Evolutionary conservation across 768 basidiomycete genomes (phyloP).

Genomic region (Mycena venus): DNA sequence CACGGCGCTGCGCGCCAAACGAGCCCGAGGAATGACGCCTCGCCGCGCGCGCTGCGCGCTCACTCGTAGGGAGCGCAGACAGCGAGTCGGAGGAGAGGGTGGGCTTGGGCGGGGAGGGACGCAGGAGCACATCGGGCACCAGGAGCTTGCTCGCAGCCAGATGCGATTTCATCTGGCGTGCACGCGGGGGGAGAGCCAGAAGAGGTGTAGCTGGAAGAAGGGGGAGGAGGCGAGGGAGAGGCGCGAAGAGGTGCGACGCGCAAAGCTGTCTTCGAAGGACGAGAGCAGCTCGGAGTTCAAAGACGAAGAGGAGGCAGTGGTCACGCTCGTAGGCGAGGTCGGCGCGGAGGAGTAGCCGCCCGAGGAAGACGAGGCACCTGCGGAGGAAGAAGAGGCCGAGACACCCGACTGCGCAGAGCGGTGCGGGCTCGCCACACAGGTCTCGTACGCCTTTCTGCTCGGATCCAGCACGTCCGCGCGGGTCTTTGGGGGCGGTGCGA

Average conservation of each 20-base stretch:
- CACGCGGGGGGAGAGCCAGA: constrained; percentile 11
- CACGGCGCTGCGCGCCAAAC: constrained; percentile 37
- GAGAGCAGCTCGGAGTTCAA: constrained; percentile 60
- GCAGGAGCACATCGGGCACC: constrained; percentile 56
- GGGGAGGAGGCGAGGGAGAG: constrained; percentile 63
- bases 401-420: constrained; percentile 57
- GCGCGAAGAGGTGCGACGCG: constrained; percentile 56
- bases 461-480: constrained; percentile 46
- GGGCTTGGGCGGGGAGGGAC: constrained; percentile 8
- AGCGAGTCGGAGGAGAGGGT: constrained; percentile 34
- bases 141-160: constrained; percentile 20
- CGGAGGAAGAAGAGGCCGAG: constrained; percentile 49
- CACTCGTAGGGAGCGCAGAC: not conserved
- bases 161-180: not conserved
- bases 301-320: constrained; percentile 39
- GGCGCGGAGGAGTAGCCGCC: constrained; percentile 45
- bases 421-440: constrained; percentile 67
- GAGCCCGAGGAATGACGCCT: constrained; percentile 52
- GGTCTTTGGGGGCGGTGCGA: constrained; percentile 56
- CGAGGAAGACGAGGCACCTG: no score
- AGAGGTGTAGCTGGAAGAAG: not conserved
- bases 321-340: constrained; percentile 51
- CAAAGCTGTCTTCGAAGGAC: constrained; percentile 25
- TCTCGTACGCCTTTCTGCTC: constrained; percentile 52
- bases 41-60: constrained; percentile 46